Conservation (phyloP, 495 filamentous ascomycete species). For the Filosporella fistucella region DNA sequence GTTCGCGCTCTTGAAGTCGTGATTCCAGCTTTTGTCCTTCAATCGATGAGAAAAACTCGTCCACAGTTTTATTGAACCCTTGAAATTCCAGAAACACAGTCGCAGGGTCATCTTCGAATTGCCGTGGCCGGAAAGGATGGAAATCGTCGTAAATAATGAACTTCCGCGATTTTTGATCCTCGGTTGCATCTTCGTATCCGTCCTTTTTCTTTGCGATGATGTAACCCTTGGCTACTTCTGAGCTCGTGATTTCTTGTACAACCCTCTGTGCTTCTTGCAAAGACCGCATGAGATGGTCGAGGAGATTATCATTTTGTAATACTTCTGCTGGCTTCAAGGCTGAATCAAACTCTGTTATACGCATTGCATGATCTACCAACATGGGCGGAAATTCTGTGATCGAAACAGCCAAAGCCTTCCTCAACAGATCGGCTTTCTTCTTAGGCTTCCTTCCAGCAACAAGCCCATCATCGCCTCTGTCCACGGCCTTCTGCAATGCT, state of each 20-base stretch:
- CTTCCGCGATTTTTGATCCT: conserved; percentile 34
- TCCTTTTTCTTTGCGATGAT: conserved; percentile 70
- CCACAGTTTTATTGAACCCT: conserved; percentile 87
- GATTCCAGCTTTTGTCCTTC: conserved; percentile 92
- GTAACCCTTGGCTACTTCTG: conserved; percentile 65
- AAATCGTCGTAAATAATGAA: conserved; percentile 84
- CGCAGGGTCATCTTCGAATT: conserved; percentile 65
- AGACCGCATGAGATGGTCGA: conserved; percentile 58
- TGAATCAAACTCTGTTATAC: conserved; percentile 60
- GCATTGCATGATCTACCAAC: conserved; percentile 81
- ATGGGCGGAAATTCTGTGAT: conserved; percentile 85
- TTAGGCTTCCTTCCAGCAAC: conserved; percentile 61
- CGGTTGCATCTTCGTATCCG: conserved; percentile 27
- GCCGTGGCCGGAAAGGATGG: conserved; percentile 84
- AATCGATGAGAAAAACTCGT: conserved; percentile 94
- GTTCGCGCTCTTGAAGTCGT: conserved; percentile 72
- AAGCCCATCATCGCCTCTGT: conserved; percentile 39
- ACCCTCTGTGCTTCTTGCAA: conserved; percentile 64
- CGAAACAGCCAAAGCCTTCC: conserved; percentile 72
- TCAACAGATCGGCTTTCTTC: conserved; percentile 66
- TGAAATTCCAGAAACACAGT: conserved; percentile 68
- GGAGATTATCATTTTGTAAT: conserved; percentile 55
- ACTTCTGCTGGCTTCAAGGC: conserved; percentile 61
- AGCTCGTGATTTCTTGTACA: conserved; percentile 54
- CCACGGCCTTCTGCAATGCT: conserved; percentile 62